phyloP scores from a whole-genome alignment of 805 yeast species.

The Wickerhamiella australiensis region DNA sequence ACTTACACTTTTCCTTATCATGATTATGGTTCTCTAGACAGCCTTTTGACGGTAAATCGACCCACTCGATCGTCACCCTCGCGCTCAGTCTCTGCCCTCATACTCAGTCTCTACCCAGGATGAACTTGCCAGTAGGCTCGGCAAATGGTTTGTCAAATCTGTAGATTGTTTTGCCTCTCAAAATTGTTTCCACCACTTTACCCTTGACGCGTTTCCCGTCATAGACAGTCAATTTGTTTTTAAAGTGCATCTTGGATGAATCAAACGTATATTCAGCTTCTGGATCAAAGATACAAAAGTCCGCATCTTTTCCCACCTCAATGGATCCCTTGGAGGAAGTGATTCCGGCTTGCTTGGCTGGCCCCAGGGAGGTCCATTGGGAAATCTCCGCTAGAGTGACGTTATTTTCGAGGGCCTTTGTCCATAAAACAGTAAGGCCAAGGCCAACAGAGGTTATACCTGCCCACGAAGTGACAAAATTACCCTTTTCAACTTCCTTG shows the following conservation, averaged over 20 bases:
- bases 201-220: conserved; percentile 60
- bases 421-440: conserved; percentile 70
- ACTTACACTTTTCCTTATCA: too few species aligned
- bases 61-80: not conserved
- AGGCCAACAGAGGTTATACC: conserved; percentile 90
- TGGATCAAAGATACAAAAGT: conserved; percentile 71
- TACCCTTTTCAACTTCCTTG: conserved; percentile 71
- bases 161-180: conserved; percentile 65
- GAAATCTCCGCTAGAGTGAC: conserved; percentile 50
- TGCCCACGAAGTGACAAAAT: conserved; percentile 91
- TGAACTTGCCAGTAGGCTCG: conserved; percentile 17
- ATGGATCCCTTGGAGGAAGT: conserved; percentile 60
- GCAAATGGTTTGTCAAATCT: conserved; percentile 23
- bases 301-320: conserved; percentile 74
- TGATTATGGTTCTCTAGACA: too few species aligned
- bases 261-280: conserved; percentile 35
- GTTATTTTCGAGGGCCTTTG: conserved; percentile 42
- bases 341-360: conserved; percentile 78
- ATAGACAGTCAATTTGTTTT: conserved; percentile 82
- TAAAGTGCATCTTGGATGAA: conserved; percentile 40
- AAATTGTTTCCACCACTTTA: conserved; percentile 62
- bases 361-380: conserved; percentile 69
- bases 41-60: too few species aligned
- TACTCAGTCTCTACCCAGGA: conserved; percentile 14
- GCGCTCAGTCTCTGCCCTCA: not conserved